These are phyloP conservation scores for Leptodermis oblonga DNA, from an alignment of 257 asterid genomes.

Conservation along the genomic window DNA sequence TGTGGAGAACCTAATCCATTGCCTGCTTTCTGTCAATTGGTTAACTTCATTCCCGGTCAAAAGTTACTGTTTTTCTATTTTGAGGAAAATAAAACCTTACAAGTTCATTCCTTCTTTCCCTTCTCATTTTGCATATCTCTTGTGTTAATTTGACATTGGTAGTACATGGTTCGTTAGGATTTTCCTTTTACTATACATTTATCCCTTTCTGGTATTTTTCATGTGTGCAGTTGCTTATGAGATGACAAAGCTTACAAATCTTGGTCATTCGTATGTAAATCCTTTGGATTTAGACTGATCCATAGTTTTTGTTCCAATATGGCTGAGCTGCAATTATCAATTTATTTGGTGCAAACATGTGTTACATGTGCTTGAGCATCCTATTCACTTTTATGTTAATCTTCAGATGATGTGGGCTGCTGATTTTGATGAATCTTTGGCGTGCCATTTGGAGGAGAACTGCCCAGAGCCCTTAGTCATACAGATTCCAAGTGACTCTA, in stretches of 20 bases:
- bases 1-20: background rate
- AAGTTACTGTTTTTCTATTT: background rate
- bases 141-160: background rate
- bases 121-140: background rate
- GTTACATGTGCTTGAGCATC: background rate
- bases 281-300: background rate
- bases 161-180: background rate
- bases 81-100: no score
- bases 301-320: background rate
- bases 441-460: conserved; percentile 56
- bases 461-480: conserved; percentile 72
- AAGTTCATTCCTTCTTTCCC: no score
- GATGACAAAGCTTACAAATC: background rate
- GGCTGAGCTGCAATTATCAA: background rate
- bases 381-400: conserved; percentile 12
- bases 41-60: background rate
- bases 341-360: background rate
- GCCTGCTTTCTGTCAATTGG: background rate
- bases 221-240: background rate
- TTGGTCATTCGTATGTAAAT: background rate
- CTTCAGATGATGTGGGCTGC: conserved; percentile 99
- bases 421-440: conserved; percentile 73
- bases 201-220: background rate
- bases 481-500: conserved; percentile 54
- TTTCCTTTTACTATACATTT: background rate